These are phyloP conservation scores for Stevia rebaudiana DNA, from an alignment of 140 eudicot species.

Conservation along the genomic window DNA sequence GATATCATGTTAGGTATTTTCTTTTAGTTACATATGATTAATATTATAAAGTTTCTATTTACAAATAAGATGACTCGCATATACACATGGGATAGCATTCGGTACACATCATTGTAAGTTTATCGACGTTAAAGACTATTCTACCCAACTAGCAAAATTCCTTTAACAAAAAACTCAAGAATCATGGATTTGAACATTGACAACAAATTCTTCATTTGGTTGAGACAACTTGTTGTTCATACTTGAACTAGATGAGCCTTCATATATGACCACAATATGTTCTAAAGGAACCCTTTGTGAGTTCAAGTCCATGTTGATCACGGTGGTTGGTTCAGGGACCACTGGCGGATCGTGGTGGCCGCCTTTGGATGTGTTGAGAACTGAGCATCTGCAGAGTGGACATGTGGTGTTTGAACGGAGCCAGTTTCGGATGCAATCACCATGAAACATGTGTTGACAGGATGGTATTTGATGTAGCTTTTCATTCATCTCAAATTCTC, in stretches of 20 bases:
- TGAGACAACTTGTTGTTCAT: conserved; percentile 23
- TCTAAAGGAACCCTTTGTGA: conserved; percentile 25
- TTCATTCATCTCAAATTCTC: conserved; percentile 65
- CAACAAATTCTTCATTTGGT: conserved; percentile 26
- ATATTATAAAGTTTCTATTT: too few species aligned
- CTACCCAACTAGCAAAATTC: conserved; percentile 20
- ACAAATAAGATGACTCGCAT: conserved; percentile 11
- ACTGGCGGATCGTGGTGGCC: conserved; percentile 13
- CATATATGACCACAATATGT: conserved; percentile 24
- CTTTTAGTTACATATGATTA: too few species aligned
- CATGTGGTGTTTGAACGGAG: conserved; percentile 62
- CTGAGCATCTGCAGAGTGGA: conserved; percentile 73
- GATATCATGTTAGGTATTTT: neutral
- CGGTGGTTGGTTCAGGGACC: conserved; percentile 21
- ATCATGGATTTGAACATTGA: conserved; percentile 22
- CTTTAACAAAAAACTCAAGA: conserved; percentile 12
- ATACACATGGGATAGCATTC: conserved; percentile 18
- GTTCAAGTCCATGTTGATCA: conserved; percentile 6
- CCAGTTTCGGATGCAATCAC: conserved; percentile 70
- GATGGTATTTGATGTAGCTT: conserved; percentile 55
- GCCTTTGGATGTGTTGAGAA: conserved; percentile 22
- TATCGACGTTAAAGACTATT: conserved; percentile 10
- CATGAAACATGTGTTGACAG: conserved; percentile 74
- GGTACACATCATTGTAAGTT: conserved; percentile 9
- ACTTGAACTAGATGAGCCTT: conserved; percentile 39